Evolutionary conservation across 1,284 basidiomycete species (phyloP), one percentile per base, ranked within the genome.

Genomic region (Blastosporella zonata): DNA sequence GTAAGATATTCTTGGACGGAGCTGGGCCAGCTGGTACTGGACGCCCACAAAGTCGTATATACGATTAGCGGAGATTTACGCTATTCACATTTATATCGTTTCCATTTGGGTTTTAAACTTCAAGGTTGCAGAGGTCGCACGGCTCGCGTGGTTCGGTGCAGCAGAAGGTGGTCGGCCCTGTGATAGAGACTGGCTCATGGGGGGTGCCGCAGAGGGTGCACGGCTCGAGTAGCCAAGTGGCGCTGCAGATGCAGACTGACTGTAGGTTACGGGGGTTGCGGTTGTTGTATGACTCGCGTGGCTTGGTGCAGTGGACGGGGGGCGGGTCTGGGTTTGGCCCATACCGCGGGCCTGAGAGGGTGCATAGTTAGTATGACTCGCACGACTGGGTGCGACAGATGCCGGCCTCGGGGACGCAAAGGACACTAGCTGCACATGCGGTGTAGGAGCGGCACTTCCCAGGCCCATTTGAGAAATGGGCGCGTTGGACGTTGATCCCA

Each of bases 1-100:
- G 81, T 70, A 90, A 87, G 73, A 88, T 94, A 27, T 93, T 93
- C 60, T 58, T 90, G 37, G 90, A 93, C 58, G 85, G 85, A 12
- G 66, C 50, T 35, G 38, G 46, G 31, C 25, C 46, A 17, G 45
- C 33, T 13, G 41, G 40, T 42, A 79, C 80, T 28, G 71, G 72
- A 25, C 62, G 75, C 43, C 64, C 67, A 29, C 62, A 66, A 22
- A 75, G 71, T 58, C 68, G 71, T 43, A 57, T 71, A 22, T 69
- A 64, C 28, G 52, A 55, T 39, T 52, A 36, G 12, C 17, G 15
- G 18, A 35, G 6, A 9, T 35, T 18, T 15, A 18, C n/a, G n/a
- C n/a, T n/a, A n/a, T n/a, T n/a, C n/a, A n/a, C n/a, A n/a, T n/a
- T n/a, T n/a, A n/a, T n/a, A n/a, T n/a, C n/a, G n/a, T n/a, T n/a